Evolutionary conservation across 78 protist species (phyloP).

Genomic region (Dictyostelium brefeldianum): DNA sequence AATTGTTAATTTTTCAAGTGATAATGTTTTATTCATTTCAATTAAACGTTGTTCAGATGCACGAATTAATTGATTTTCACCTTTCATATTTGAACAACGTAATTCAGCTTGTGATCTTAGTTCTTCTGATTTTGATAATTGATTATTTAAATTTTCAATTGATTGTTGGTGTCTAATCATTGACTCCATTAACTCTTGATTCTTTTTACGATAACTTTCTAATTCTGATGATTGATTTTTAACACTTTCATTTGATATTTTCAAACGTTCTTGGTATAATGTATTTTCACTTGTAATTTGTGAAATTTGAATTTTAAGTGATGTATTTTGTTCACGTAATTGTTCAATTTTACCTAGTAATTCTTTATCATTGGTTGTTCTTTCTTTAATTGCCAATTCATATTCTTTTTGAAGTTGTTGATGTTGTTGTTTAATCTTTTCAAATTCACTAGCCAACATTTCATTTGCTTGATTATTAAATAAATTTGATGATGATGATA

Average conservation of each 20-base stretch:
- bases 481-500: not conserved
- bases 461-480: too few relatives aligned
- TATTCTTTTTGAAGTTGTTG: constrained; percentile 44
- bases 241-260: not conserved
- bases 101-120: constrained; percentile 24
- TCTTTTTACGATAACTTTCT: constrained; percentile 35
- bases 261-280: constrained; percentile 7
- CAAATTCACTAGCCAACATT: not conserved
- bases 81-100: constrained; percentile 8
- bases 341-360: constrained; percentile 19
- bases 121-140: constrained; percentile 13
- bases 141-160: constrained; percentile 14
- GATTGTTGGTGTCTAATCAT: constrained; percentile 50
- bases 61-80: constrained; percentile 47
- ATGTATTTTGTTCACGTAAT: constrained; percentile 25
- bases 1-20: constrained; percentile 19
- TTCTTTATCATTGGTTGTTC: constrained; percentile 23
- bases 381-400: constrained; percentile 34
- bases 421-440: constrained; percentile 2
- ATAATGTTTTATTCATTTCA: constrained; percentile 40
- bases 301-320: constrained; percentile 1
- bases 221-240: constrained; percentile 35
- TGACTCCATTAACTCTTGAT: constrained; percentile 38
- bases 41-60: constrained; percentile 28
- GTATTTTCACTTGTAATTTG: constrained; percentile 26